phyloP scores from a whole-genome alignment of 176 grass and related monocot species.

The Ensete ventricosum region DNA sequence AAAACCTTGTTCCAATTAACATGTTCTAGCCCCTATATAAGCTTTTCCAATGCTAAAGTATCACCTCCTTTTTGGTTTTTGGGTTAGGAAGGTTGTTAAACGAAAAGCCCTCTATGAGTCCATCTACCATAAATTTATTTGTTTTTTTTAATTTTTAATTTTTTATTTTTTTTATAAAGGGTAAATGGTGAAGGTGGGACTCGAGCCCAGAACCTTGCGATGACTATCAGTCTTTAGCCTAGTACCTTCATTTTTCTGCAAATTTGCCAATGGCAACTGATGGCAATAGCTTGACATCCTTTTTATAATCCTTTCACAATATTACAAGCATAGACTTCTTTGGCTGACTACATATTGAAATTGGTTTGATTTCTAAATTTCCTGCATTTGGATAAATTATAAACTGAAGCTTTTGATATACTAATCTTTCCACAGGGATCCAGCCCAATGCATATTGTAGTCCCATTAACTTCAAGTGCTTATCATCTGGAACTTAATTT shows the following conservation, averaged over 20 bases:
- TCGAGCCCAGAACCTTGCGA: too few relatives aligned
- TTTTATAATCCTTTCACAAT: slow-evolving; percentile 1
- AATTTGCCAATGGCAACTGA: too few relatives aligned
- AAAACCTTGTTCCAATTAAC: not conserved
- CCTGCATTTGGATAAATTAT: not conserved
- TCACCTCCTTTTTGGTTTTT: too few relatives aligned
- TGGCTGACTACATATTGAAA: not conserved
- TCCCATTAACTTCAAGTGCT: slow-evolving; percentile 49
- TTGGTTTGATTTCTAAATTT: not conserved
- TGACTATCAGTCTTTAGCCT: too few relatives aligned
- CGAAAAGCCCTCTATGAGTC: not conserved
- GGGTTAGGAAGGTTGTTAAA: not conserved
- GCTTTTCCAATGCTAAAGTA: not conserved
- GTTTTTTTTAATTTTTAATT: too few relatives aligned
- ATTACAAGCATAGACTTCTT: not conserved
- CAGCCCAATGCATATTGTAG: slow-evolving; percentile 32
- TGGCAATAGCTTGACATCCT: too few relatives aligned
- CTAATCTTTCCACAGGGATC: slow-evolving; percentile 28
- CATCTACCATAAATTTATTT: not conserved
- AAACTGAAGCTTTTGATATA: not conserved
- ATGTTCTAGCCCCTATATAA: not conserved
- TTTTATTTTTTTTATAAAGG: too few relatives aligned
- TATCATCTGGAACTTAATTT: slow-evolving; percentile 56
- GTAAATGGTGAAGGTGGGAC: too few relatives aligned
- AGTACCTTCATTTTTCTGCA: too few relatives aligned